phyloP scores from a whole-genome alignment of 306 rosid genomes.

The Rosa chinensis region DNA sequence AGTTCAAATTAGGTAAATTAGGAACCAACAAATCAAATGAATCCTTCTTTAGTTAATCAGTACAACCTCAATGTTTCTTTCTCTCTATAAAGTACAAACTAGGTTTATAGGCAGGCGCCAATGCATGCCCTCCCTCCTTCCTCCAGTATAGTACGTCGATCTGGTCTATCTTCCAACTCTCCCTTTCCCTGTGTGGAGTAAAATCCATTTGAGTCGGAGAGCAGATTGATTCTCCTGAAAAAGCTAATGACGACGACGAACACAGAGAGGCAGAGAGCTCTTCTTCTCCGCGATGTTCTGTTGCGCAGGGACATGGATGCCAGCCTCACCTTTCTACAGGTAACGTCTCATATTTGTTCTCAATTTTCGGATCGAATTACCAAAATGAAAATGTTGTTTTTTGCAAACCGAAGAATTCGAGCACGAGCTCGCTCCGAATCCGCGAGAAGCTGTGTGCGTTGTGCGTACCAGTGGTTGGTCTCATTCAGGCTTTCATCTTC shows the following conservation, averaged over 20 bases:
- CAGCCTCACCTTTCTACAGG: slow-evolving; percentile 8
- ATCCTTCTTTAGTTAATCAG: background rate
- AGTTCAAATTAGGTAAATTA: background rate
- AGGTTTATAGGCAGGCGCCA: no score
- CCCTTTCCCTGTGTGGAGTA: no score
- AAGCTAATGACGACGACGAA: background rate
- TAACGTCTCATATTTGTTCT: background rate
- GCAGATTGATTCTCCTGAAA: background rate
- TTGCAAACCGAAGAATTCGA: slow-evolving; percentile 10
- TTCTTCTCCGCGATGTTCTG: background rate
- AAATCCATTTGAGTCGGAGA: no score
- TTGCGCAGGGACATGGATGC: slow-evolving; percentile 14
- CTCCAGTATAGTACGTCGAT: no score
- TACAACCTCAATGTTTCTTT: no score
- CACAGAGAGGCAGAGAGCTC: background rate
- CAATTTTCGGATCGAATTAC: no score
- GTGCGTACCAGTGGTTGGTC: slow-evolving; percentile 43
- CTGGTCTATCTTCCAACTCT: background rate
- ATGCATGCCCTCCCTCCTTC: background rate
- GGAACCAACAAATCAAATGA: background rate
- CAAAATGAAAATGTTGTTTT: background rate
- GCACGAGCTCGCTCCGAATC: slow-evolving; percentile 37
- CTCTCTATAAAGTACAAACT: background rate
- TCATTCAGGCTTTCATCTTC: slow-evolving; percentile 37
- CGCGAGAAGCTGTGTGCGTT: slow-evolving; percentile 47